Conservation (phyloP, 148 eudicot species). For the Fagopyrum homotropicum region DNA sequence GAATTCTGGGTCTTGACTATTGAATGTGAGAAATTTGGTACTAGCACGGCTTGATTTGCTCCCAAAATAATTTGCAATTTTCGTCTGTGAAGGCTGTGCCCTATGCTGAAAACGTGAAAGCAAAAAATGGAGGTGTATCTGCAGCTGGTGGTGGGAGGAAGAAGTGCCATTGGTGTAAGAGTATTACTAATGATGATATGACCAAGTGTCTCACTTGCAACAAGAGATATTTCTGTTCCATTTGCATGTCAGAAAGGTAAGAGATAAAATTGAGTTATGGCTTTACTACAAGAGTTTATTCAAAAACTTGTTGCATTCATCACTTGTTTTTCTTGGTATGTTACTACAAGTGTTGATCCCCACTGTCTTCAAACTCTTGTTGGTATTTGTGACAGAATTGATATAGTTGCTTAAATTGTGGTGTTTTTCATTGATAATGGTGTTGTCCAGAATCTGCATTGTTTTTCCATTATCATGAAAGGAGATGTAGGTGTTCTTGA, state of each 20-base stretch:
- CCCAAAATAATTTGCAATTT: neutral
- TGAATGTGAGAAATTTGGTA: neutral
- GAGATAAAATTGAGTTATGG: neutral
- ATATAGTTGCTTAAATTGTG: neutral
- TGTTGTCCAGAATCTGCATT: neutral
- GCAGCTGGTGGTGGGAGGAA: constrained; percentile 18
- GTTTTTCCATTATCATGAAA: neutral
- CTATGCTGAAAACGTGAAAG: constrained; percentile 25
- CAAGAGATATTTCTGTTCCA: constrained; percentile 53
- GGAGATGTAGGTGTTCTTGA: neutral
- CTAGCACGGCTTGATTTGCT: constrained; percentile 1
- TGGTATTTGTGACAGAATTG: neutral
- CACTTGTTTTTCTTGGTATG: too few relatives aligned
- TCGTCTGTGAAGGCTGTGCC: constrained; percentile 44
- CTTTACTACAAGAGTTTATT: neutral
- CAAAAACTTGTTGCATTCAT: neutral
- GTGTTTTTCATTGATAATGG: neutral
- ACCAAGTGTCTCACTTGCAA: constrained; percentile 62
- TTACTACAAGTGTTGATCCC: neutral
- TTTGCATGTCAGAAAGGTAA: constrained; percentile 74
- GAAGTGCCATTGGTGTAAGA: constrained; percentile 88
- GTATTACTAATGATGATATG: constrained; percentile 27
- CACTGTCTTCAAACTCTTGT: neutral
- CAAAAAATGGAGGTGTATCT: constrained; percentile 30
- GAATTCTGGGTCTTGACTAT: neutral